Base-by-base conservation (phyloP, 805 yeast species). In the Yarrowia deformans region DNA sequence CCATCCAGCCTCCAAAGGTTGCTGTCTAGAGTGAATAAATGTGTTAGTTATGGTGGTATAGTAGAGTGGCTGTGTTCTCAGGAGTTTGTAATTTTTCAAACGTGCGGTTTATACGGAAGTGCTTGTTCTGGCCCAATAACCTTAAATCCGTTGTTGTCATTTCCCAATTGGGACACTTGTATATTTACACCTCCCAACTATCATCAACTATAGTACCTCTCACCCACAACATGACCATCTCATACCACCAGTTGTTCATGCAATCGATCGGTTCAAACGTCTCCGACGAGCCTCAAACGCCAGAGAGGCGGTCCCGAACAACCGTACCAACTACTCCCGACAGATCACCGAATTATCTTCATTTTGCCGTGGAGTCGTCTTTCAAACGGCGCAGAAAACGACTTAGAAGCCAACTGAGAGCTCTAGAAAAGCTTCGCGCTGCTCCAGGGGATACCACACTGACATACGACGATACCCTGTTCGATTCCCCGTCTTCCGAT, bases 1-100 rank as follows among this genome's bases (percentile, higher is more conserved):
- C 60, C 4, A 45, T 42, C 4, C 48, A 56, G 63, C 48, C 63
- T n/a, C 48, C 48, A 6, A 56, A 56, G 23, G 63, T 56, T 2
- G 63, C 60, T 7, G 60, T 16, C 19, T 54, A 54, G n/a, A 8
- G 18, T 3, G n/a, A 14, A 14, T 14, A n/a, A n/a, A 39, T 39
- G 40, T 8, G 14, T 39, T 39, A 10, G 40, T n/a, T n/a, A n/a
- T n/a, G n/a, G n/a, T n/a, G n/a, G n/a, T n/a, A n/a, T n/a, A n/a
- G n/a, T n/a, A n/a, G n/a, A n/a, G n/a, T n/a, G n/a, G n/a, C 16
- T 10, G 40, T 39, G 8, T 9, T 5, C 5, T 48, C 19, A 23
- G 18, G 9, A 39, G n/a, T 39, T 39, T 10, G 42, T n/a, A 34
- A 7, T 8, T 9, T 2, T 23, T 23, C 4, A 23, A 4, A 23